These are phyloP conservation scores for Cryptococcus sp. DNA, from an alignment of 1,284 basidiomycete species.

Conservation along the genomic window DNA sequence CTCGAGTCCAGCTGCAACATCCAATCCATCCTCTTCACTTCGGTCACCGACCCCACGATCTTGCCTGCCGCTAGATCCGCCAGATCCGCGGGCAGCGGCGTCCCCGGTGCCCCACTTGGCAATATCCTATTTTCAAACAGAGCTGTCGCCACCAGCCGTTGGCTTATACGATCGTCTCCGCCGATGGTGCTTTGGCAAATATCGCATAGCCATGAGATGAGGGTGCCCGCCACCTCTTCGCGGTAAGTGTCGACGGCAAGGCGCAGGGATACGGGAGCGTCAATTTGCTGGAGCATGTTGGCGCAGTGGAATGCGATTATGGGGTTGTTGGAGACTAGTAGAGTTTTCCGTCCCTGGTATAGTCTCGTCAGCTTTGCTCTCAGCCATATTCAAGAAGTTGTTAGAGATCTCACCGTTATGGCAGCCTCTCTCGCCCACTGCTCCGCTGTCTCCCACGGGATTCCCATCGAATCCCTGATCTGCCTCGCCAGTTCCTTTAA, in stretches of 20 bases:
- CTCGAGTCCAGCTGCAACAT: conserved; percentile 41
- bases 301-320: conserved; percentile 72
- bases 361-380: not conserved
- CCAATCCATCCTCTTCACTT: conserved; percentile 40
- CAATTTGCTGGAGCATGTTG: conserved; percentile 77
- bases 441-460: conserved; percentile 47
- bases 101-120: conserved; percentile 17
- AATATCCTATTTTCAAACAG: conserved; percentile 53
- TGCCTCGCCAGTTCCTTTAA: conserved; percentile 84
- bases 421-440: conserved; percentile 67
- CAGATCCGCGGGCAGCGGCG: conserved; percentile 24
- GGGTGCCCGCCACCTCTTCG: conserved; percentile 77
- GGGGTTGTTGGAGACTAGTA: conserved; percentile 71
- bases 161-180: conserved; percentile 62
- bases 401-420: conserved; percentile 42
- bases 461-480: conserved; percentile 64
- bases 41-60: conserved; percentile 3
- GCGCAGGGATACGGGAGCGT: conserved; percentile 86
- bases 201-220: conserved; percentile 83
- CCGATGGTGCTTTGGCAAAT: conserved; percentile 60
- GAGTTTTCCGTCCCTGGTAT: conserved; percentile 70
- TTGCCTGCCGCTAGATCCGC: conserved; percentile 21
- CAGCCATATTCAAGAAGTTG: not conserved
- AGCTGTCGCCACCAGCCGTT: conserved; percentile 68
- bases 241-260: conserved; percentile 84